Evolutionary conservation across 768 basidiomycete species (phyloP).

Genomic region (Trichaptum fuscoviolaceum): DNA sequence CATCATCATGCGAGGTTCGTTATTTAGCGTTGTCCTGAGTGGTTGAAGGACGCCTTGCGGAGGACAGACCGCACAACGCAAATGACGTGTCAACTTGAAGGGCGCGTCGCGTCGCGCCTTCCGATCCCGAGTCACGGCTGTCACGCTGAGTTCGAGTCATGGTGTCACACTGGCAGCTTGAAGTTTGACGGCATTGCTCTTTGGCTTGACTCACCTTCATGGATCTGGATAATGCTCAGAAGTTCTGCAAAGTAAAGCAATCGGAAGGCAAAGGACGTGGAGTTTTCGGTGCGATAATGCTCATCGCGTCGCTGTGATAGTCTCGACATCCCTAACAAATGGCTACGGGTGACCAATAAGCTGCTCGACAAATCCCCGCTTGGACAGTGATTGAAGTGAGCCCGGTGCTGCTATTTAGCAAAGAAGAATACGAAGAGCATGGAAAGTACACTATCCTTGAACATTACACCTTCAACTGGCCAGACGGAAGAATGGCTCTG

Average conservation of each 20-base stretch:
- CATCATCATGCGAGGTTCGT: background rate
- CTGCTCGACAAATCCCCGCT: slow-evolving; percentile 48
- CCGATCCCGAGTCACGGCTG: too few species aligned
- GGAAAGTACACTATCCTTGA: slow-evolving; percentile 62
- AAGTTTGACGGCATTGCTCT: too few species aligned
- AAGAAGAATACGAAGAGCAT: slow-evolving; percentile 64
- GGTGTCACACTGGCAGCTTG: too few species aligned
- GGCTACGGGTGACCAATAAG: slow-evolving; percentile 21
- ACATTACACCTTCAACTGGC: slow-evolving; percentile 75
- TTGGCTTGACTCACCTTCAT: slow-evolving; percentile 23
- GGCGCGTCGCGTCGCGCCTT: background rate
- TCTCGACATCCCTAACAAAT: background rate
- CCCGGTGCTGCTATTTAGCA: slow-evolving; percentile 73
- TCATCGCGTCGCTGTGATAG: background rate
- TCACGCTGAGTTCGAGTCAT: background rate
- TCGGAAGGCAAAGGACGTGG: slow-evolving; percentile 51
- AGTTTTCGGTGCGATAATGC: slow-evolving; percentile 48
- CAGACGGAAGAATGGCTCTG: slow-evolving; percentile 69
- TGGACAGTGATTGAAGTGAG: slow-evolving; percentile 75
- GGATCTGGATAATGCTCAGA: slow-evolving; percentile 35
- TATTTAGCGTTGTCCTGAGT: background rate
- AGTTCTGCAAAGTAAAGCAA: slow-evolving; percentile 33
- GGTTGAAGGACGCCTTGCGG: background rate
- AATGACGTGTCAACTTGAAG: background rate
- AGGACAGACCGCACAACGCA: background rate